Base-by-base conservation (phyloP, 2,329 filamentous ascomycete genomes). In the Colletotrichum spaethianum region DNA sequence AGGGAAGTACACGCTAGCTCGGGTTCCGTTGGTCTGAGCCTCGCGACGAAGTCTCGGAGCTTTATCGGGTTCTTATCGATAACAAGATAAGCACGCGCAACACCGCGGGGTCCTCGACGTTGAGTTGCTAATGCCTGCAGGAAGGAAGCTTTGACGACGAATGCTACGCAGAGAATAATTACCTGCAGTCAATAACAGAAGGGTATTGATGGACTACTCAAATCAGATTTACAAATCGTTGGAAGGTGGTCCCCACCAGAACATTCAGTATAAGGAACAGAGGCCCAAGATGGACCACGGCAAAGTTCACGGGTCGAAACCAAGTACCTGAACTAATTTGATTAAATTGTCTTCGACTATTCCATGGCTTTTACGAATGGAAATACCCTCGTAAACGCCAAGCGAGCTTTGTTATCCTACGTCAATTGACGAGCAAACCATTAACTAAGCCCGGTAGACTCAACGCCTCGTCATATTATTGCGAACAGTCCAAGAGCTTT, bases 41-140 rank as follows among this genome's bases (percentile, higher is more conserved):
- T 71, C 38, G 67, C 55, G 67, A 71, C 67, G 40, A 66, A 66
- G 67, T 66, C 67, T 70, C 70, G n/a, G 67, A 73, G 70, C 70
- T 72, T 67, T 73, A 73, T 73, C 70, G 44, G 60, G 8, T 42
- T 20, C 56, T 71, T 73, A 73, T 73, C 70, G 67, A 71, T 73
- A 67, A 57, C 1, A 11, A 42, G 70, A 73, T 71, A 73, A 60
- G 28, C 16, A 9, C 11, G 26, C 33, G 61, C 23, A 18, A n/a
- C 42, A 48, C 40, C 20, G 42, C 16, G 57, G 36, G 46, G 33
- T 42, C 11, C 33, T 31, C 23, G 18, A 42, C 2, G 5, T 40
- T 31, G 4, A 6, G 12, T 31, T 14, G 4, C 9, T 7, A 9
- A 48, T 48, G n/a, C 20, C 31, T 16, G 59, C 14, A 26, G 16